A percentile compares a stretch with the other conserved stretches of the same genome.
These are phyloP conservation scores for Nakazawaea populi DNA, from an alignment of 805 yeast species.

Conservation along the genomic window DNA sequence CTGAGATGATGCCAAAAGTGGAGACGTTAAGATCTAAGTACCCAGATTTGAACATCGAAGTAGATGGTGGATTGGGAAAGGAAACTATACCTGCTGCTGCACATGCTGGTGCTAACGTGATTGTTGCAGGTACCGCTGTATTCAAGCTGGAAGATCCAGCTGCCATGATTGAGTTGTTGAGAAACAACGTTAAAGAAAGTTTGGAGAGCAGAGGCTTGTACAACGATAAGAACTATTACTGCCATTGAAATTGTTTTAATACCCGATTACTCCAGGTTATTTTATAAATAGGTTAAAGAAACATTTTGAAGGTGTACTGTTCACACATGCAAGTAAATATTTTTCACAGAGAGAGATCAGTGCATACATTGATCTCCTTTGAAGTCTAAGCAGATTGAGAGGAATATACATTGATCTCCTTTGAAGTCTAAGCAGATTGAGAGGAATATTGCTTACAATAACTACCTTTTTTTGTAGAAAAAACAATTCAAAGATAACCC, in stretches of 20 bases:
- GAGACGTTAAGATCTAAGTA: constrained; percentile 62
- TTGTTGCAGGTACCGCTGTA: constrained; percentile 95
- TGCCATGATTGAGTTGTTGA: constrained; percentile 65
- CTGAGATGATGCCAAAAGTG: constrained; percentile 95
- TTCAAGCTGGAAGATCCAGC: constrained; percentile 79
- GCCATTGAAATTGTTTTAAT: not conserved
- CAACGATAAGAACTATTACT: constrained; percentile 11
- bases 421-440: no score
- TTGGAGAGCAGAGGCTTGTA: constrained; percentile 12
- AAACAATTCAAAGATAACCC: no score
- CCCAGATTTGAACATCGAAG: constrained; percentile 85
- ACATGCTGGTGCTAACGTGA: constrained; percentile 96
- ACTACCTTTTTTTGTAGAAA: no score
- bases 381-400: no score
- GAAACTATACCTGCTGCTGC: constrained; percentile 85
- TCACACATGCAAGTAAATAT: no score
- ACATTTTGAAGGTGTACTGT: no score
- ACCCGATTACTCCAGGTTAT: no score
- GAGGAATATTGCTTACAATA: no score
- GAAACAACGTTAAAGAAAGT: constrained; percentile 46
- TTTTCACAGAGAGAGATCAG: no score
- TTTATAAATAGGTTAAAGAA: not conserved
- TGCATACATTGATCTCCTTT: no score
- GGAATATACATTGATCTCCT: no score
- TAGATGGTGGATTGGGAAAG: constrained; percentile 92